A percentile compares a stretch with the other conserved stretches of the same genome.
Evolutionary conservation across 805 yeast species (phyloP).

Genomic region (Starmerella stellata): DNA sequence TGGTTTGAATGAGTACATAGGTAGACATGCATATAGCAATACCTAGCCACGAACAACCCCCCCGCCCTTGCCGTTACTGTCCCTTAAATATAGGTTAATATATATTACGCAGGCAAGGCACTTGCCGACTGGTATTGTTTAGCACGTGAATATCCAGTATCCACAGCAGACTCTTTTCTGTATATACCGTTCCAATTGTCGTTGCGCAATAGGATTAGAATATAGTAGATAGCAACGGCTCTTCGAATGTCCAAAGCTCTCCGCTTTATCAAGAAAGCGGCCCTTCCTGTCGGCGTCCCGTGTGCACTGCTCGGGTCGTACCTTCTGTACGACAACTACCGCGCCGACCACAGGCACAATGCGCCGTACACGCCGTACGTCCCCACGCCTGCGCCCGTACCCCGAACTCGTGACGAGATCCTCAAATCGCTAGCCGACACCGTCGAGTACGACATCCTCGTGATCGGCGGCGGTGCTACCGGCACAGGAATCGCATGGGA

Average conservation of each 20-base stretch:
- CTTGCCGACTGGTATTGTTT: no score
- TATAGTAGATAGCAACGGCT: no score
- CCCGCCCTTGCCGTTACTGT: no score
- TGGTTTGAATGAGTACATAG: no score
- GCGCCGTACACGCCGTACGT: conserved; percentile 15
- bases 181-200: no score
- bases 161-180: no score
- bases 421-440: conserved; percentile 21
- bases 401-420: conserved; percentile 19
- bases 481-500: conserved; percentile 89
- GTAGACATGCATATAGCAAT: no score
- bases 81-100: no score
- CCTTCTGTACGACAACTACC: conserved; percentile 17
- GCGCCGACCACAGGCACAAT: conserved; percentile 15
- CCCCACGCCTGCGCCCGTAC: conserved; percentile 17
- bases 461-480: conserved; percentile 93
- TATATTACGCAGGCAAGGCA: no score
- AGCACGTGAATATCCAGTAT: no score
- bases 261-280: conserved; percentile 5
- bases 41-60: no score
- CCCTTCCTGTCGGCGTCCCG: conserved; percentile 16
- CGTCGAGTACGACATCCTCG: conserved; percentile 54
- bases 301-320: conserved; percentile 14
- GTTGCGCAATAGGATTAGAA: no score
- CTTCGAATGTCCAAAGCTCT: conserved; percentile 1